Evolutionary conservation across 2,329 filamentous ascomycete species (phyloP).

Genomic region (Colletotrichum liaoningense): DNA sequence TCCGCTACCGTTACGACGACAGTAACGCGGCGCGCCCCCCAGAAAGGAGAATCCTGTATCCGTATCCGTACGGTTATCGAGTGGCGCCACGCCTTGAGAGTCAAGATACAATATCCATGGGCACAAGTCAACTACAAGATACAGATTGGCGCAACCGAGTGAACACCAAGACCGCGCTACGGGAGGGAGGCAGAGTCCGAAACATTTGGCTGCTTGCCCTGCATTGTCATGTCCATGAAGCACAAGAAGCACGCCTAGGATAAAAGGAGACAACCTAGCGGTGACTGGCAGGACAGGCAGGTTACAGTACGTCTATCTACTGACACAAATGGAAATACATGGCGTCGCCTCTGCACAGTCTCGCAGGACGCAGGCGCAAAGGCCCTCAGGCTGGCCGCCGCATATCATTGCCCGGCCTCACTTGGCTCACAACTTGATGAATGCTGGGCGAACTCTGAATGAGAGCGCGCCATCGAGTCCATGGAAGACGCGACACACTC

Average conservation of each 20-base stretch:
- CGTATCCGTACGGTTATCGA: neutral
- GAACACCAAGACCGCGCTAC: constrained; percentile 9
- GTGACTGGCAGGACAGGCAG: constrained; percentile 22
- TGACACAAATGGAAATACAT: neutral
- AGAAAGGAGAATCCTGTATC: neutral
- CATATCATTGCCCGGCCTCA: neutral
- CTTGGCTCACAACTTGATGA: neutral
- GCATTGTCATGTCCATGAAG: constrained; percentile 6
- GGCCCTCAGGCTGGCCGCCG: neutral
- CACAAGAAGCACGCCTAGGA: constrained; percentile 1
- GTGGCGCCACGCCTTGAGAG: constrained; percentile 12
- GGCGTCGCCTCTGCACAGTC: neutral
- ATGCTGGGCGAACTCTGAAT: neutral
- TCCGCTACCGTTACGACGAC: neutral
- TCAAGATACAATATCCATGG: neutral
- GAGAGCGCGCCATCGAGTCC: constrained; percentile 2
- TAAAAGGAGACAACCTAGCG: neutral
- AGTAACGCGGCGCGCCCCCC: neutral
- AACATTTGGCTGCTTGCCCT: constrained; percentile 8
- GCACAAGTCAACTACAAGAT: neutral
- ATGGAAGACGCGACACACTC: constrained; percentile 2
- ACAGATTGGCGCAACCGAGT: neutral
- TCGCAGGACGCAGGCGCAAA: neutral
- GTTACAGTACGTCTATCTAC: neutral
- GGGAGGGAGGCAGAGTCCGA: constrained; percentile 7